Evolutionary conservation across 2,329 filamentous ascomycete genomes (phyloP), one percentile per base, ranked within the genome.

Genomic region (Neodidymelliopsis sp.): DNA sequence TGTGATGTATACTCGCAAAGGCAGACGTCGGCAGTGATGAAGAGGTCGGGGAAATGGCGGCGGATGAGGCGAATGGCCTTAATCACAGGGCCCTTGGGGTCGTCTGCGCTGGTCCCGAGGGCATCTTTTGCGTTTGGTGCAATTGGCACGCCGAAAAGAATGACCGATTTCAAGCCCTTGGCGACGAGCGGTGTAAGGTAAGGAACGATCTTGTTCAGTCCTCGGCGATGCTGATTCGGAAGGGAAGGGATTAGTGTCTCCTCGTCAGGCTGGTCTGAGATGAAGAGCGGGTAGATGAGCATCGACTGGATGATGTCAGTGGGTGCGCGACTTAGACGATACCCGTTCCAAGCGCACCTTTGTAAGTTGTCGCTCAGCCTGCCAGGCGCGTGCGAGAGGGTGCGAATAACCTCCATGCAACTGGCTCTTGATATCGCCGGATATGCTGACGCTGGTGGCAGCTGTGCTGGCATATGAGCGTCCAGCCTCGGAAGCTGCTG

Each of bases 1-100:
- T 99, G 94, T 6, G 90, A 94, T 1, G 94, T 99, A 77, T 99
- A 99, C 76, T 99, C 94, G 82, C 94, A 99, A 6, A 99, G 87
- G 70, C 94, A 97, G 49, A 99, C 94, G 71, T 99, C 94, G 52
- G 88, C 86, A 60, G 88, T 87, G 64, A 99, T 90, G 77, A 95
- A 97, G 52, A 99, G 83, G 54, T 91, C 86, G 2, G 94, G 94
- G 75, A 97, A 97, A 28, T 86, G 82, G 58, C 89, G 84, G 61
- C 91, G 88, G 48, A 99, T 81, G 22, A 97, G 82, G 39, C 88
- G 88, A 68, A 97, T 97, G 36, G 85, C 83, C 65, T 86, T 85
- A 63, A 97, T 95, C 40, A 97, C 94, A 13, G 94, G 94, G 27
- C 94, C 94, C 57, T 90, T 82, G 25, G 93, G 92, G 70, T 97